Evolutionary conservation across 192 early-diverging fungal species (phyloP), one percentile per base, ranked within the genome.

Genomic region (Backusella mclennaniae): DNA sequence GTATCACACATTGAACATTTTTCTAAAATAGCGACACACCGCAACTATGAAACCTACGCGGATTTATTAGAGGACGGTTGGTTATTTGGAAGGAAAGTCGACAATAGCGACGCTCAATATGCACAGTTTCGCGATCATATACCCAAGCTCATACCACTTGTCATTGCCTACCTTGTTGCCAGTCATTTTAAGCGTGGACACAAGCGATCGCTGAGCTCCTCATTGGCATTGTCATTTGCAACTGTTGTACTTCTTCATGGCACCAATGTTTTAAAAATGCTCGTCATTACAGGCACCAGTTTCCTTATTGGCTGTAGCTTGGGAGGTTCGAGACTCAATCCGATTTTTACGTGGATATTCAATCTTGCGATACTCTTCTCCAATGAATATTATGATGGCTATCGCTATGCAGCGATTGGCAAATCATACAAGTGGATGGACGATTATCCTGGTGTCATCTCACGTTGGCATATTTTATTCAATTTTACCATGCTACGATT

Each of bases 401-500:
- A 95, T 75, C 79, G 79, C 31, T 98, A 93, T 82, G 35, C 39
- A 44, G 7, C 33, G 33, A 33, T 75, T 14, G 71, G 73, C 17
- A 19, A 31, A 17, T 67, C 75, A 35, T 73, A 73, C 29, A 73
- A 52, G 0, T 84, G 46, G 21, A 9, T 80, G 90, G 96, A 98
- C 76, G 36, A 67, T 2, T 83, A 88, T 76, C 82, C 79, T 7
- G 97, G 96, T 4, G 73, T 97, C 15, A 82, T 91, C 77, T 76
- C 84, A 8, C 89, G 96, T 29, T 99, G 97, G 97, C 88, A 93
- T 76, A 83, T 96, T 31, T 90, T 90, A 9, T 97, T 97, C 85
- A 98, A 98, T 77, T 91, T 98, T 67, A 88, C 88, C 1, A 91
- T 95, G 84, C 87, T 99, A 2, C 88, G 94, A 15, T 91, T 98